Percentiles rank a stretch among this genome's conserved stretches.
phyloP scores from a whole-genome alignment of 139 green algal genomes.

The Choricystis sp. region DNA sequence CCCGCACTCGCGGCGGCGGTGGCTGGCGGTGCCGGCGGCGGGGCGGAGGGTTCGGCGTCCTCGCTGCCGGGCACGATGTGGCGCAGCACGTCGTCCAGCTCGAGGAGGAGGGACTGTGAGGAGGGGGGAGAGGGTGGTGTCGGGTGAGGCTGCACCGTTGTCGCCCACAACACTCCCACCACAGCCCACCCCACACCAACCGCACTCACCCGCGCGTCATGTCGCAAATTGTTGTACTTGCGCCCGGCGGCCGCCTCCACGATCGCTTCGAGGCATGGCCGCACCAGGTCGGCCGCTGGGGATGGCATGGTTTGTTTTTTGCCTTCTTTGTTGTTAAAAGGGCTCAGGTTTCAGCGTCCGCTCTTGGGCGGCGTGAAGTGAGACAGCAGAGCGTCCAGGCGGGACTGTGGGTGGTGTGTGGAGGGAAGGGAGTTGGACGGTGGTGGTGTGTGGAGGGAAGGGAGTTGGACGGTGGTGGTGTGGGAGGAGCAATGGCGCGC shows the following conservation, averaged over 20 bases:
- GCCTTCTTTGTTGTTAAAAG: no score
- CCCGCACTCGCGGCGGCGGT: no score
- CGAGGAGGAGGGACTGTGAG: conserved; percentile 10
- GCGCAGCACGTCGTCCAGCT: conserved; percentile 11
- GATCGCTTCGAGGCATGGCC: conserved; percentile 30
- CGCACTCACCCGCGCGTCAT: conserved; percentile 29
- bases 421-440: no score
- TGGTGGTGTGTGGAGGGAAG: no score
- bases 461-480: no score
- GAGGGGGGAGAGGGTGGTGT: not conserved
- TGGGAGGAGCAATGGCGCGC: no score
- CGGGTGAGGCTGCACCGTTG: not conserved
- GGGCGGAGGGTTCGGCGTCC: not conserved
- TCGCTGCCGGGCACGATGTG: not conserved
- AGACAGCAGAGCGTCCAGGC: no score
- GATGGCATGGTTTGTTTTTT: no score
- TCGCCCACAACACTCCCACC: not conserved
- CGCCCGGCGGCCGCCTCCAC: conserved; percentile 15
- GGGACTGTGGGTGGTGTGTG: no score
- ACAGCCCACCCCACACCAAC: not conserved
- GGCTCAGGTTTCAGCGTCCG: no score
- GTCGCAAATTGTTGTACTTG: conserved; percentile 26
- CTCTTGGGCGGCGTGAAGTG: no score
- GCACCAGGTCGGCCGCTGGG: conserved; percentile 17
- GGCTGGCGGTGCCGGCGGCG: not conserved